These are phyloP conservation scores for Aspergillus sp. DNA, from an alignment of 2,329 filamentous ascomycete species.

Conservation along the genomic window DNA sequence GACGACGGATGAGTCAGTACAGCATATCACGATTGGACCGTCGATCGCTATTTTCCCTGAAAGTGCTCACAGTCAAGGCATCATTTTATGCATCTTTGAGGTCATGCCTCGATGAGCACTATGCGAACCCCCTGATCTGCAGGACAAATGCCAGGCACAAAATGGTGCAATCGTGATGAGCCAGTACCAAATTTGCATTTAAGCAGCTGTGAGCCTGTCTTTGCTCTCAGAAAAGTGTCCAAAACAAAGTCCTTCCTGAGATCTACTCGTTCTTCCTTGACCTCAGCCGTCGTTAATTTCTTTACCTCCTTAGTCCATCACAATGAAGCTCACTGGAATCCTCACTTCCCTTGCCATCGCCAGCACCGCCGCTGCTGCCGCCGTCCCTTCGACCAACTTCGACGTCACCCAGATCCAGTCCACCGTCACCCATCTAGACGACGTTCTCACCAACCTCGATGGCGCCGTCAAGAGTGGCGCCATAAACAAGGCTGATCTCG, in stretches of 20 bases:
- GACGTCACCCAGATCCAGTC: conserved; percentile 10
- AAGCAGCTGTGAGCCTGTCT: conserved; percentile 14
- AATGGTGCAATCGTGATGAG: background rate
- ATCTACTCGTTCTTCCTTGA: conserved; percentile 13
- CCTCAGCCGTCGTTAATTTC: conserved; percentile 24
- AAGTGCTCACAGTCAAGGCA: background rate
- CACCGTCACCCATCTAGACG: conserved; percentile 15
- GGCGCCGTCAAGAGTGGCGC: conserved; percentile 1
- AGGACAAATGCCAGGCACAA: conserved; percentile 1
- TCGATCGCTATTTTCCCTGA: conserved; percentile 18
- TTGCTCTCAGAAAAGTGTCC: too few relatives aligned
- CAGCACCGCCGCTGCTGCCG: conserved; percentile 29
- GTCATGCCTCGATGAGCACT: background rate
- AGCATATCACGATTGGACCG: background rate
- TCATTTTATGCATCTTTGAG: background rate
- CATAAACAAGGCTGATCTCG: background rate
- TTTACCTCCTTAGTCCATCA: conserved; percentile 16
- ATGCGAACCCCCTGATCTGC: conserved; percentile 19
- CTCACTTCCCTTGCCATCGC: conserved; percentile 31
- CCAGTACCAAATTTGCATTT: conserved; percentile 29
- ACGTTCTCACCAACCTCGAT: conserved; percentile 20
- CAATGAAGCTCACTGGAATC: conserved; percentile 40
- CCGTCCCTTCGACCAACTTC: conserved; percentile 22
- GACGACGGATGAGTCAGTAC: too few relatives aligned
- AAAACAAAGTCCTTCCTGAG: conserved; percentile 20